Percentiles rank a stretch among this genome's conserved stretches.
phyloP scores from a whole-genome alignment of 106 monocot species.

The Allium sativum region DNA sequence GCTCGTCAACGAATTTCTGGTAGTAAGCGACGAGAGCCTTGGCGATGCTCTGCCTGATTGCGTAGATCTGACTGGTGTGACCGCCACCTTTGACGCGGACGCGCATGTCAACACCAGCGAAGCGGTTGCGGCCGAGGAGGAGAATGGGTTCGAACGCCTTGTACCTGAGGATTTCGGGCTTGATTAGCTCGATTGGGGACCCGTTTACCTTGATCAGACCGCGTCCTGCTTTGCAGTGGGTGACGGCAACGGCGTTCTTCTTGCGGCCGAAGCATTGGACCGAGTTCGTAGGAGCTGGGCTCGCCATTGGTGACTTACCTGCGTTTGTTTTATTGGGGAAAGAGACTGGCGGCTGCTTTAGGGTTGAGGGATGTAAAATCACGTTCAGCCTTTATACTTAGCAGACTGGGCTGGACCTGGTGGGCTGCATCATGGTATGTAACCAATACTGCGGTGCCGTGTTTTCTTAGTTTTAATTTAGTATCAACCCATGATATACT shows the following conservation, averaged over 20 bases:
- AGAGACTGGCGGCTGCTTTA: too few species aligned
- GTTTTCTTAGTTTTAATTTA: too few species aligned
- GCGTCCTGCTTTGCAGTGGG: conserved; percentile 14
- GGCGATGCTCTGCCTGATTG: conserved; percentile 21
- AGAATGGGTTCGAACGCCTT: conserved; percentile 20
- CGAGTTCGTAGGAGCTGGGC: not conserved
- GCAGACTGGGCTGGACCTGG: too few species aligned
- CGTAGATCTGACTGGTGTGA: conserved; percentile 19
- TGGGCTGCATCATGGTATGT: too few species aligned
- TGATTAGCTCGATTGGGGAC: conserved; percentile 17
- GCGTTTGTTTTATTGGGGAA: too few species aligned
- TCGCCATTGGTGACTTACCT: not conserved
- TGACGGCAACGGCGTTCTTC: conserved; percentile 12
- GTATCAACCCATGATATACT: too few species aligned
- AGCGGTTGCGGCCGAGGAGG: conserved; percentile 9
- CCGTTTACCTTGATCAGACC: conserved; percentile 19
- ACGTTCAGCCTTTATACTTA: too few species aligned
- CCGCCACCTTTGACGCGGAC: conserved; percentile 11
- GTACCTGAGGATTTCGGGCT: conserved; percentile 20
- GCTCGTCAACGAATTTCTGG: conserved; percentile 20
- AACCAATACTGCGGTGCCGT: too few species aligned
- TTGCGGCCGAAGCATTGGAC: conserved; percentile 16
- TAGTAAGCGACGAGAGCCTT: conserved; percentile 17
- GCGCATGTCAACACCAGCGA: conserved; percentile 16
- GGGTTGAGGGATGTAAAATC: too few species aligned